Evolutionary conservation across 2,329 filamentous ascomycete species (phyloP).

Genomic region (Colletotrichum sp.): DNA sequence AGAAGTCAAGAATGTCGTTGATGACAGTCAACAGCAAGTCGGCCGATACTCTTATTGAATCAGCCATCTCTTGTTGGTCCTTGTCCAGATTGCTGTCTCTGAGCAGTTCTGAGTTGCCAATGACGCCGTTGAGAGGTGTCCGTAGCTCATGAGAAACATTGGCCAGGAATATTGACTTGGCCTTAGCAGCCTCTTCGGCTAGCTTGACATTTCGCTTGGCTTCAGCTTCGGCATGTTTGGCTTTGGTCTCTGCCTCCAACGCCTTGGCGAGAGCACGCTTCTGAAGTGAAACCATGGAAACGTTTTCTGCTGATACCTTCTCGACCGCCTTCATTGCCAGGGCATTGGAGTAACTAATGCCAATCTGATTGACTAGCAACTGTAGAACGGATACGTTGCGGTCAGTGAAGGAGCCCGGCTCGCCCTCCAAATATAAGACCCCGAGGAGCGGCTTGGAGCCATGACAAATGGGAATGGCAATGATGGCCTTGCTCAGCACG

Average conservation of each 20-base stretch:
- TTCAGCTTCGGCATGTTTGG: constrained; percentile 76
- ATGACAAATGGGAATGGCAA: constrained; percentile 80
- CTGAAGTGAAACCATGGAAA: constrained; percentile 78
- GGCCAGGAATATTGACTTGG: constrained; percentile 80
- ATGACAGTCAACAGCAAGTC: constrained; percentile 90
- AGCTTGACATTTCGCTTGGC: constrained; percentile 80
- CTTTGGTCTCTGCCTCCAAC: constrained; percentile 74
- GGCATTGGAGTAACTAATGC: constrained; percentile 72
- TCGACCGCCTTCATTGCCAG: constrained; percentile 73
- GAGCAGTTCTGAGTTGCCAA: constrained; percentile 85
- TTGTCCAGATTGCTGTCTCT: constrained; percentile 75
- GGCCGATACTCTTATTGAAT: constrained; percentile 84
- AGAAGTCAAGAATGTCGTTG: constrained; percentile 96
- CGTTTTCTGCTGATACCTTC: constrained; percentile 78
- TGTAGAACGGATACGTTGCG: constrained; percentile 70
- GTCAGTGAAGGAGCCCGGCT: constrained; percentile 78
- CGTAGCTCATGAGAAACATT: constrained; percentile 83
- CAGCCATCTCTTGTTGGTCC: constrained; percentile 84
- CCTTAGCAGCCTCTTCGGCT: constrained; percentile 82
- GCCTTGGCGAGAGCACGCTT: constrained; percentile 76
- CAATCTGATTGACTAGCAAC: constrained; percentile 79
- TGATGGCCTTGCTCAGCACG: constrained; percentile 73
- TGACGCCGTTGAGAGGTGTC: constrained; percentile 85
- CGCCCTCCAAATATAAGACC: constrained; percentile 76
- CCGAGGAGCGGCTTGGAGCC: constrained; percentile 73